Conservation (phyloP, 257 asterid genomes). For the Nicotiana tomentosiformis region DNA sequence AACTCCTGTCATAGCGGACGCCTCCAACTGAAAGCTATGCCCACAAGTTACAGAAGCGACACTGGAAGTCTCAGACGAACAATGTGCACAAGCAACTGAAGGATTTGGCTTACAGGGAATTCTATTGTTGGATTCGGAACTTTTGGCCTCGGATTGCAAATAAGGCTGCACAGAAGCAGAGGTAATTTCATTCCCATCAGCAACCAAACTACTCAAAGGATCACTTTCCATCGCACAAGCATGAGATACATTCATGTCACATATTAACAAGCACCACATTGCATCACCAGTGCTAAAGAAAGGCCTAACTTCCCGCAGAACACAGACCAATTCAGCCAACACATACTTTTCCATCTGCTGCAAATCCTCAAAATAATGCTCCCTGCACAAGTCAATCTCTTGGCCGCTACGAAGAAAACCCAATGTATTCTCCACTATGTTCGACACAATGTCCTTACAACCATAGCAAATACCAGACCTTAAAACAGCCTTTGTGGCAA, state of each 20-base stretch:
- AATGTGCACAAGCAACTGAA: constrained; percentile 36
- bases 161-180: constrained; percentile 31
- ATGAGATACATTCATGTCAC: constrained; percentile 86
- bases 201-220: constrained; percentile 37
- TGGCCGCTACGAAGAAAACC: constrained; percentile 66
- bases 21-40: constrained; percentile 46
- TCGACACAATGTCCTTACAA: constrained; percentile 83
- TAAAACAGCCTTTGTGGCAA: constrained; percentile 67
- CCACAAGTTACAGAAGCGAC: constrained; percentile 28
- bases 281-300: constrained; percentile 93
- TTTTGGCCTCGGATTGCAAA: constrained; percentile 34
- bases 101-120: constrained; percentile 39
- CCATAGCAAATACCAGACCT: constrained; percentile 93
- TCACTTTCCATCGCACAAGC: constrained; percentile 89
- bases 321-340: constrained; percentile 90
- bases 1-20: constrained; percentile 23
- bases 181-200: constrained; percentile 34
- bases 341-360: constrained; percentile 81
- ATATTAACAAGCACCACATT: constrained; percentile 93
- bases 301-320: constrained; percentile 77
- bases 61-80: constrained; percentile 31
- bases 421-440: constrained; percentile 81
- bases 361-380: constrained; percentile 71
- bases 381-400: constrained; percentile 50
- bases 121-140: constrained; percentile 31